Conservation (phyloP, 768 basidiomycete species). For the Neoboletus magnificus region DNA sequence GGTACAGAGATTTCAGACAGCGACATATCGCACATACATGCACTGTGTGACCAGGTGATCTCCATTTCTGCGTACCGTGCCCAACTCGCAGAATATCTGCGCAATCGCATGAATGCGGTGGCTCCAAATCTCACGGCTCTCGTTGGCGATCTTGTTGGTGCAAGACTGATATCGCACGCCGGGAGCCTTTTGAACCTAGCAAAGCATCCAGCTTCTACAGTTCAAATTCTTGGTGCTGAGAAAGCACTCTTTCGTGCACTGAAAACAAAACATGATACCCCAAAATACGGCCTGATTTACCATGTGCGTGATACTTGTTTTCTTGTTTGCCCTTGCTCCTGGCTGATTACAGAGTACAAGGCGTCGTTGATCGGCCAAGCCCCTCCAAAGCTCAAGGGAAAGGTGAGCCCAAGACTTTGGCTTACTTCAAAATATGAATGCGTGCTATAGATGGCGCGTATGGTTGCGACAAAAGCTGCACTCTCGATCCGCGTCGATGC, state of each 20-base stretch:
- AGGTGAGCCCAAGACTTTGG: slow-evolving; percentile 43
- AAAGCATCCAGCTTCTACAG: slow-evolving; percentile 76
- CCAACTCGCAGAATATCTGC: slow-evolving; percentile 93
- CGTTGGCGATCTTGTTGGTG: slow-evolving; percentile 76
- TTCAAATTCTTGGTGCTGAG: slow-evolving; percentile 75
- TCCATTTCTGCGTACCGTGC: slow-evolving; percentile 92
- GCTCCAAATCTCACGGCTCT: slow-evolving; percentile 93
- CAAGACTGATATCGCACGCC: slow-evolving; percentile 70
- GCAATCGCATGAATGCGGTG: slow-evolving; percentile 97
- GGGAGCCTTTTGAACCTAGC: slow-evolving; percentile 67
- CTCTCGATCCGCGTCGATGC: slow-evolving; percentile 98
- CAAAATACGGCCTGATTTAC: slow-evolving; percentile 99
- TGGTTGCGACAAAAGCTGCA: slow-evolving; percentile 98
- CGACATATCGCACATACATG: slow-evolving; percentile 95
- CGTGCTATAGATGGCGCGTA: slow-evolving; percentile 83
- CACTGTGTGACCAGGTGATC: slow-evolving; percentile 97
- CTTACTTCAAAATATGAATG: slow-evolving; percentile 1
- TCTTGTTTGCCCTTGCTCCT: neutral
- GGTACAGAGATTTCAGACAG: slow-evolving; percentile 98
- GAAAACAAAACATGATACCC: slow-evolving; percentile 90
- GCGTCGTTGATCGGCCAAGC: slow-evolving; percentile 97
- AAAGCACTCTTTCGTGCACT: slow-evolving; percentile 74
- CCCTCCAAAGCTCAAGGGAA: slow-evolving; percentile 96
- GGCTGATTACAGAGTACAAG: slow-evolving; percentile 35
- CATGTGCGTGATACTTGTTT: slow-evolving; percentile 56